Conservation (phyloP, 73 alveolate species). For the Uronychia setigera region DNA sequence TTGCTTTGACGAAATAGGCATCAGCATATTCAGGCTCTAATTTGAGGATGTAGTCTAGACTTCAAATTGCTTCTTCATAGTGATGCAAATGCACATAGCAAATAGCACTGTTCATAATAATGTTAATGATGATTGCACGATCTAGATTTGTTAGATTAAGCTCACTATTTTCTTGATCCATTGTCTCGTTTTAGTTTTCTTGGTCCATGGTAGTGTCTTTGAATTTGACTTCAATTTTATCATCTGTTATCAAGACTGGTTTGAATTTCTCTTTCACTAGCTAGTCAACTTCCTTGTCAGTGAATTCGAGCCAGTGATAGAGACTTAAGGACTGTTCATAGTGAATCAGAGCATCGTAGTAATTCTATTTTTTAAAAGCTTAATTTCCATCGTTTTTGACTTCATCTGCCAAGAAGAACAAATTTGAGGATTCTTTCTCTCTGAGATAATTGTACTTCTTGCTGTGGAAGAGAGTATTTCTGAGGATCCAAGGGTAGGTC, state of each 20-base stretch:
- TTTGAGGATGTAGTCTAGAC: background rate
- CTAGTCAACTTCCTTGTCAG: background rate
- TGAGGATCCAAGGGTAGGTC: background rate
- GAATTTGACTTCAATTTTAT: background rate
- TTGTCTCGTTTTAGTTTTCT: background rate
- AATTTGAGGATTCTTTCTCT: background rate
- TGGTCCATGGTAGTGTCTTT: background rate
- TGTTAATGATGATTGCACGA: background rate
- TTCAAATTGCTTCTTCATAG: background rate
- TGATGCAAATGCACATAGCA: background rate
- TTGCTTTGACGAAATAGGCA: background rate
- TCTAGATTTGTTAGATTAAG: background rate
- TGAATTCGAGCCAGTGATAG: background rate
- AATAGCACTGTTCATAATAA: background rate
- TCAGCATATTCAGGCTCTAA: background rate
- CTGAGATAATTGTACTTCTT: background rate
- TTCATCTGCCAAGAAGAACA: background rate
- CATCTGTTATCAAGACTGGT: background rate
- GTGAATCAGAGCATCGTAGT: background rate
- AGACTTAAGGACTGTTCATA: background rate
- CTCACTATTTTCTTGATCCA: background rate
- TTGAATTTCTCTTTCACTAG: background rate
- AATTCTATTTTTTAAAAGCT: too few relatives aligned
- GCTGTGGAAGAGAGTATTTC: background rate
- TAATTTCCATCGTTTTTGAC: background rate